Evolutionary conservation across 2,329 filamentous ascomycete species (phyloP).

Genomic region (Fusarium transvaalense): DNA sequence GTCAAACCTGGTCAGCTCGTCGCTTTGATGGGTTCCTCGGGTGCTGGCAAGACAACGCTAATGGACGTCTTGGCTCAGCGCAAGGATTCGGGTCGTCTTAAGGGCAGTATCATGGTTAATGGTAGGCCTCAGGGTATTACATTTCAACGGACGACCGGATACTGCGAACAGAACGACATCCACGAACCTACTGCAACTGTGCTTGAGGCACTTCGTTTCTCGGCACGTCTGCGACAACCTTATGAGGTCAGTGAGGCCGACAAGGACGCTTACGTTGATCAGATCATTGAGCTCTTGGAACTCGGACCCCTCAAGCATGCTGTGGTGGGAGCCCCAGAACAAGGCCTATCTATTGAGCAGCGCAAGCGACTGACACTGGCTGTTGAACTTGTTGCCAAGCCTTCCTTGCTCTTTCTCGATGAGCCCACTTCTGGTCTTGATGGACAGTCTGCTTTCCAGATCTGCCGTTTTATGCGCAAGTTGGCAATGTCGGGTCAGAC

Average conservation of each 20-base stretch:
- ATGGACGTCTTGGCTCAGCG: slow-evolving; percentile 86
- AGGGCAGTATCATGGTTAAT: slow-evolving; percentile 77
- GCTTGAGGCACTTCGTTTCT: slow-evolving; percentile 84
- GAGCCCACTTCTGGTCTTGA: slow-evolving; percentile 75
- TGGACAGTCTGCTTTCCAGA: slow-evolving; percentile 74
- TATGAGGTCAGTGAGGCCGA: slow-evolving; percentile 73
- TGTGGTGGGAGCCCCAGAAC: slow-evolving; percentile 69
- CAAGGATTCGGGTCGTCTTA: slow-evolving; percentile 86
- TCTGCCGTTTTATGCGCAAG: slow-evolving; percentile 74
- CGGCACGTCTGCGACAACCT: slow-evolving; percentile 83
- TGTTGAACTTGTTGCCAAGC: slow-evolving; percentile 71
- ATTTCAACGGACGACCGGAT: slow-evolving; percentile 89
- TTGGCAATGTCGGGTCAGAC: slow-evolving; percentile 75
- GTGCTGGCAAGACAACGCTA: slow-evolving; percentile 88
- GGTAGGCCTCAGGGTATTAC: slow-evolving; percentile 74
- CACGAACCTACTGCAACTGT: slow-evolving; percentile 73
- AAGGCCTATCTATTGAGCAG: slow-evolving; percentile 67
- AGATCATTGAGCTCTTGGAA: slow-evolving; percentile 73
- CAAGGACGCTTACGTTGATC: slow-evolving; percentile 83
- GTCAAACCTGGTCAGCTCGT: slow-evolving; percentile 79
- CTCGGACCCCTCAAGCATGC: slow-evolving; percentile 73
- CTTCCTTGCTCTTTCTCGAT: slow-evolving; percentile 69
- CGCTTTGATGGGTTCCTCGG: slow-evolving; percentile 78
- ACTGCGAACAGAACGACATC: slow-evolving; percentile 90
- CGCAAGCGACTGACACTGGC: slow-evolving; percentile 69